Evolutionary conservation across 352 stramenopile genomes (phyloP).

Genomic region (Pythium plurisporium): DNA sequence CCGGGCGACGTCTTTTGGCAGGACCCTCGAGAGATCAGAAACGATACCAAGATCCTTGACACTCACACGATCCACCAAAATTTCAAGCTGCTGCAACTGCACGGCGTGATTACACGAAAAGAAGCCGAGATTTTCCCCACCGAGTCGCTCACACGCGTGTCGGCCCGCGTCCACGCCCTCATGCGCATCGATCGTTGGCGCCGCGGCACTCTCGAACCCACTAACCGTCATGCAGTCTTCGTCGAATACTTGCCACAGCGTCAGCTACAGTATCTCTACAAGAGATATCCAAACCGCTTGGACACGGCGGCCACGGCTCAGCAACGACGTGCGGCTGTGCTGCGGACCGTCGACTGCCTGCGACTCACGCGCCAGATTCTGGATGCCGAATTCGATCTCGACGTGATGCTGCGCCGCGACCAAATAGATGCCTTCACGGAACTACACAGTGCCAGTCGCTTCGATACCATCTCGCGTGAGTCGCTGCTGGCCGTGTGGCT

Average conservation of each 20-base stretch:
- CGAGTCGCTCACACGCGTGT: conserved; percentile 40
- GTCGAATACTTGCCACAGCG: conserved; percentile 38
- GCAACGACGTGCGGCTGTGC: conserved; percentile 39
- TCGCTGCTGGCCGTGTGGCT: conserved; percentile 44
- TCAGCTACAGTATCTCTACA: conserved; percentile 64
- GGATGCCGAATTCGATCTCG: conserved; percentile 44
- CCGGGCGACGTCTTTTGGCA: conserved; percentile 45
- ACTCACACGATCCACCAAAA: conserved; percentile 46
- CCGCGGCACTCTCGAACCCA: conserved; percentile 17
- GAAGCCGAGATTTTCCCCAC: conserved; percentile 38
- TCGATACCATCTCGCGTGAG: conserved; percentile 33
- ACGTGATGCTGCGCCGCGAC: conserved; percentile 20
- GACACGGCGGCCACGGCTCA: conserved; percentile 32
- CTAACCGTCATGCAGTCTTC: conserved; percentile 30
- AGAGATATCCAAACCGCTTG: conserved; percentile 48
- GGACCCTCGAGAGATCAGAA: conserved; percentile 38
- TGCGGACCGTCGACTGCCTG: conserved; percentile 60
- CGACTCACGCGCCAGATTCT: conserved; percentile 42
- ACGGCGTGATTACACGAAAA: conserved; percentile 30
- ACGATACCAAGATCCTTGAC: conserved; percentile 44
- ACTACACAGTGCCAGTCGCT: conserved; percentile 56
- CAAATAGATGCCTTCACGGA: conserved; percentile 32
- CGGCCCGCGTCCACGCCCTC: conserved; percentile 46
- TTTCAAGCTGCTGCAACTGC: conserved; percentile 36
- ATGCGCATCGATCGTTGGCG: conserved; percentile 27